Evolutionary conservation across 257 asterid species (phyloP).

Genomic region (Fraxinus quadrangulata): DNA sequence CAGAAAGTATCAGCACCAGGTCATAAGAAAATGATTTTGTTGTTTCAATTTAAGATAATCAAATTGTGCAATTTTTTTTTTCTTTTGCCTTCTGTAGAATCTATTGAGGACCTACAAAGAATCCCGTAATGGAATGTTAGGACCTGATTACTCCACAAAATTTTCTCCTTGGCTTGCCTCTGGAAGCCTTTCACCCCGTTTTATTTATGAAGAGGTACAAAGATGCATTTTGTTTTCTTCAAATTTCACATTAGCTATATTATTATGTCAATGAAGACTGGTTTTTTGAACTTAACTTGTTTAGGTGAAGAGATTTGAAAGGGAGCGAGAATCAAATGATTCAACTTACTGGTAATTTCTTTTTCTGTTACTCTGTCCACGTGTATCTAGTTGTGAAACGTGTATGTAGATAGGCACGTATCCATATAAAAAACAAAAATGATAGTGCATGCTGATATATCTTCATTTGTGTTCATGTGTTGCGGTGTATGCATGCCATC

Average conservation of each 20-base stretch:
- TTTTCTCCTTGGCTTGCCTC: constrained; percentile 96
- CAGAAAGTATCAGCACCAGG: background rate
- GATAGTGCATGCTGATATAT: background rate
- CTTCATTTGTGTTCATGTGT: background rate
- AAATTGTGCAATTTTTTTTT: background rate
- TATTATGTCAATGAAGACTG: constrained; percentile 21
- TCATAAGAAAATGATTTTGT: background rate
- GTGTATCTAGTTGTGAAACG: background rate
- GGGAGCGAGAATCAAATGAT: constrained; percentile 68
- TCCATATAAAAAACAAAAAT: background rate
- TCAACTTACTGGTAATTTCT: constrained; percentile 84
- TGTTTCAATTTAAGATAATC: background rate
- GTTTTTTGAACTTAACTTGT: constrained; percentile 29
- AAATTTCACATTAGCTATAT: constrained; percentile 4
- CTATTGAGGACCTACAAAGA: constrained; percentile 70
- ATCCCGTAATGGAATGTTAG: constrained; percentile 92
- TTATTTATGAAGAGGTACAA: constrained; percentile 78
- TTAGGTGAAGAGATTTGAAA: constrained; percentile 91
- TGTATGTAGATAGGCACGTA: background rate
- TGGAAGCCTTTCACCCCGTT: constrained; percentile 90
- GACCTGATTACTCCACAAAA: constrained; percentile 90
- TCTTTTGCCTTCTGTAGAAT: constrained; percentile 48
- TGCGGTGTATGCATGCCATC: background rate
- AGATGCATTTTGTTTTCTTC: constrained; percentile 15
- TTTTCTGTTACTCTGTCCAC: background rate